Conservation (phyloP, 2,329 filamentous ascomycete genomes). For the Blumeria hordei region DNA sequence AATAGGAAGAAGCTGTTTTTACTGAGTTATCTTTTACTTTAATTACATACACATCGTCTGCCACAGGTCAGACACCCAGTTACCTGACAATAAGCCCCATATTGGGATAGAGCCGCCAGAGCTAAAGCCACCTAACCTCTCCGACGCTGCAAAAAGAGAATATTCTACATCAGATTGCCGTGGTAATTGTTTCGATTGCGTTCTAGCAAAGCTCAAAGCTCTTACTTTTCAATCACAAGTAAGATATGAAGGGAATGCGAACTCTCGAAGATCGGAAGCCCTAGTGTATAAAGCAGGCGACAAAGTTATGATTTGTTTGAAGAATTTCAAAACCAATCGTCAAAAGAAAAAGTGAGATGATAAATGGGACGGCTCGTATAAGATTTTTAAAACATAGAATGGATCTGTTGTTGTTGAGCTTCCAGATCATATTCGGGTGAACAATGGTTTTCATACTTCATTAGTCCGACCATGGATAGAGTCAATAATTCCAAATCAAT, state of each 20-base stretch:
- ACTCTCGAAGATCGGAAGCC: neutral
- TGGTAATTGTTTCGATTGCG: neutral
- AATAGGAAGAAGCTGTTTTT: too few relatives aligned
- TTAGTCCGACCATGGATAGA: too few relatives aligned
- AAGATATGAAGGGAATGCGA: neutral
- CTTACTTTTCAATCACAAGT: neutral
- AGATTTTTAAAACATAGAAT: neutral
- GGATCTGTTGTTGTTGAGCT: neutral
- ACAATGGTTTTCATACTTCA: neutral
- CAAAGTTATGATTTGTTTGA: neutral
- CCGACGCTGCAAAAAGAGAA: neutral
- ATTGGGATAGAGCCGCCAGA: neutral
- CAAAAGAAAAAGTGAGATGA: neutral
- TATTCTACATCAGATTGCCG: neutral
- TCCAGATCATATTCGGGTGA: neutral
- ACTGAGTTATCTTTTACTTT: too few relatives aligned
- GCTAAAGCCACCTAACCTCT: neutral
- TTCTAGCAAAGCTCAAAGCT: neutral
- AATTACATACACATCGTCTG: too few relatives aligned
- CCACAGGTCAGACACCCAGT: too few relatives aligned
- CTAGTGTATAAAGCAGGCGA: neutral
- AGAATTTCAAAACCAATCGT: neutral
- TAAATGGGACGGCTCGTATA: constrained; percentile 1
- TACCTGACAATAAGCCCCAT: neutral
- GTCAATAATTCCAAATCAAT: neutral